A percentile compares a stretch with the other conserved stretches of the same genome.
phyloP scores from a whole-genome alignment of 2,329 filamentous ascomycete genomes.

The Dryadomyces quercivorus region DNA sequence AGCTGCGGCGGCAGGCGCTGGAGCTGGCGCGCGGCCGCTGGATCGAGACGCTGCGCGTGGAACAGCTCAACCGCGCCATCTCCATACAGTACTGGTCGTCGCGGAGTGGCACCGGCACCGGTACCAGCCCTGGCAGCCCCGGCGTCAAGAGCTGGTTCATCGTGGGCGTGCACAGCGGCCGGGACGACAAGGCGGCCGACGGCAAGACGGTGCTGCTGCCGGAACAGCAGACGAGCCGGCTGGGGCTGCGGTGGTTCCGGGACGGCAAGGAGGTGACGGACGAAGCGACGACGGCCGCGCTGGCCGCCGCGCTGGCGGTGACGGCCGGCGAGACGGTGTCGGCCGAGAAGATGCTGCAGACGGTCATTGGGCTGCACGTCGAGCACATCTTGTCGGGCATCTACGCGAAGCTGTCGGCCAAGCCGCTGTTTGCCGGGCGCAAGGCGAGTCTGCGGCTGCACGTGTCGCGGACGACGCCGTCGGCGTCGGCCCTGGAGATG shows the following conservation, averaged over 20 bases:
- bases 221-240: constrained; percentile 34
- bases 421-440: constrained; percentile 48
- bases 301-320: constrained; percentile 25
- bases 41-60: constrained; percentile 66
- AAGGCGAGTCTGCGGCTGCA: constrained; percentile 46
- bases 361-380: constrained; percentile 63
- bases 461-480: constrained; percentile 48
- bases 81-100: constrained; percentile 85
- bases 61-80: constrained; percentile 68
- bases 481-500: constrained; percentile 54
- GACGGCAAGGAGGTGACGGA: constrained; percentile 65
- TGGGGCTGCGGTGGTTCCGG: constrained; percentile 71
- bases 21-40: constrained; percentile 60
- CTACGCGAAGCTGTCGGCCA: constrained; percentile 44
- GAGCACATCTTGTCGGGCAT: constrained; percentile 59
- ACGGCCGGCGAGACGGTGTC: constrained; percentile 37
- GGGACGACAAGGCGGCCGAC: constrained; percentile 9
- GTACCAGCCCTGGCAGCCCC: neutral
- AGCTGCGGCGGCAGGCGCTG: constrained; percentile 65
- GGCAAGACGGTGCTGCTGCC: neutral
- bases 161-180: constrained; percentile 64
- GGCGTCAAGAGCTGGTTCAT: constrained; percentile 83
- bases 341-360: constrained; percentile 59
- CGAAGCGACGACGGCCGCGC: constrained; percentile 44
- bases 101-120: constrained; percentile 30